Base-by-base conservation (phyloP, 192 early-diverging fungal genomes). In the Backusella westeae region DNA sequence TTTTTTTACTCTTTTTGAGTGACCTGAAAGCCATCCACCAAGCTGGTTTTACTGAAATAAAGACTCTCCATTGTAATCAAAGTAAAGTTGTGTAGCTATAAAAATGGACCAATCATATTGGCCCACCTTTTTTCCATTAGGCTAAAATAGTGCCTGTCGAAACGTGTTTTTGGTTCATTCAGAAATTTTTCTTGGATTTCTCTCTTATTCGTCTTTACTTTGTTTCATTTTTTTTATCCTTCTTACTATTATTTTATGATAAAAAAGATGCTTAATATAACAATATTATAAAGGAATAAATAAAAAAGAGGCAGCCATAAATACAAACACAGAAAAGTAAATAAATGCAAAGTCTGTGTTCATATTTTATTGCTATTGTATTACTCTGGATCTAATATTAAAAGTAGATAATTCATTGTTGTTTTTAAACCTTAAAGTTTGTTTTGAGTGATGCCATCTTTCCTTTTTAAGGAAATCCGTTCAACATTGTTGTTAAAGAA, bases 81-180 rank as follows among this genome's bases (percentile, higher is more conserved):
- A 59, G 23, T 59, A 59, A 26, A 26, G n/a, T 59, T 59, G 53
- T 59, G 53, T 59, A 59, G 53, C 53, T 59, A 26, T 26, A 23
- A 26, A 59, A 12, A 26, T 59, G 53, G 23, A 59, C 53, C 53
- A 59, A 59, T 59, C 23, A 59, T 59, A 26, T 21, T 26, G 1
- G 21, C 26, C 8, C 7, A 26, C 2, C 4, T 12, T 59, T 26
- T 59, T 59, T 23, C 23, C 2, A 23, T 59, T 59, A 59, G 6
- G 53, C 53, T 59, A 59, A 59, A 59, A 59, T 26, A 59, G 53
- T 53, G 17, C 21, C 52, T 8, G n/a, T 26, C 23, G 53, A 59
- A 59, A 59, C 53, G 53, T 59, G 53, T 49, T 49, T 26, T 59
- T 59, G 23, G 53, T 59, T 59, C 53, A 59, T 59, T 59, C 53